Evolutionary conservation across 148 eudicot species (phyloP).

Genomic region (Rhododendron ferrugineum): DNA sequence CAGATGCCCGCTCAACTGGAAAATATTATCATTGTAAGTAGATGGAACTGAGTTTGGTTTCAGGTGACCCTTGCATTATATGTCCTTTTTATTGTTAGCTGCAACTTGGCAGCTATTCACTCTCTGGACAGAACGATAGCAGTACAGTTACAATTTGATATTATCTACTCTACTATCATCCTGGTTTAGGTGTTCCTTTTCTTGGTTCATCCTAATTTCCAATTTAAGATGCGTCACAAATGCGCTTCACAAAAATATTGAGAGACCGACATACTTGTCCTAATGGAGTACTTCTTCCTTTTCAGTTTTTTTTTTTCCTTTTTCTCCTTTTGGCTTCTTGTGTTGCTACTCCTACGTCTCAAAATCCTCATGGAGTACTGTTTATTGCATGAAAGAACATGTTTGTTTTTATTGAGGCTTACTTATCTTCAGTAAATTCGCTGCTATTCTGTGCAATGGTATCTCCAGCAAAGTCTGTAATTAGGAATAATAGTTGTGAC

Average conservation of each 20-base stretch:
- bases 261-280: background rate
- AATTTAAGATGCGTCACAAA: background rate
- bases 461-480: background rate
- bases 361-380: background rate
- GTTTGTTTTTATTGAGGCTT: background rate
- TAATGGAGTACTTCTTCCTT: too few relatives aligned
- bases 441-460: background rate
- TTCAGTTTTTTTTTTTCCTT: too few relatives aligned
- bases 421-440: background rate
- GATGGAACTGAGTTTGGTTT: background rate
- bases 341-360: background rate
- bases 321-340: background rate
- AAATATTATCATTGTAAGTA: conserved; percentile 97
- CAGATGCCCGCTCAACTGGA: conserved; percentile 99
- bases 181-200: background rate
- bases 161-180: background rate
- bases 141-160: background rate
- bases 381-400: background rate
- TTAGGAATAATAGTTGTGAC: background rate
- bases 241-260: background rate
- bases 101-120: background rate
- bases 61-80: background rate
- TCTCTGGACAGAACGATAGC: background rate
- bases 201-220: background rate
- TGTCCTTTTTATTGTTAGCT: background rate